Evolutionary conservation across 768 basidiomycete species (phyloP).

Genomic region (Russula emetica): DNA sequence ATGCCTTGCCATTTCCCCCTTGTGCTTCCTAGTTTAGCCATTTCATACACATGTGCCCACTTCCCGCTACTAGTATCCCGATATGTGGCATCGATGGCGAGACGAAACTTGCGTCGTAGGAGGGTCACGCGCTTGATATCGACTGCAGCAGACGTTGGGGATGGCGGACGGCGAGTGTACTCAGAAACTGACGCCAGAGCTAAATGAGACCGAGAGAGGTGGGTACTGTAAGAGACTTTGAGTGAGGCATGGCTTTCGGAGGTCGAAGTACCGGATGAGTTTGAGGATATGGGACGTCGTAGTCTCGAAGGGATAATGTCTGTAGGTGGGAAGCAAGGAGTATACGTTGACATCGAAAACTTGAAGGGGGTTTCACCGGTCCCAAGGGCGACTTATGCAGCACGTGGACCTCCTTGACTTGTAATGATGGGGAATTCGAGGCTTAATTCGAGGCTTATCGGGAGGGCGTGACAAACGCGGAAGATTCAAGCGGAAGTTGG

Average conservation of each 20-base stretch:
- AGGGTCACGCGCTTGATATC: constrained; percentile 1
- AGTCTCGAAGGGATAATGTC: not conserved
- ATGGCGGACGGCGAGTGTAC: constrained; percentile 9
- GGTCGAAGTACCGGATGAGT: not conserved
- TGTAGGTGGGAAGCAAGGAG: constrained; percentile 17
- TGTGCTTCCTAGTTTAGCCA: constrained; percentile 22
- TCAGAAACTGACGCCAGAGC: constrained; percentile 20
- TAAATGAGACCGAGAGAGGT: constrained; percentile 14
- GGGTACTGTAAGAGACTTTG: constrained; percentile 8
- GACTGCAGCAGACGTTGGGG: constrained; percentile 15
- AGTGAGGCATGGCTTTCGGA: not conserved
- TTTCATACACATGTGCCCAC: constrained; percentile 24
- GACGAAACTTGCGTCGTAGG: constrained; percentile 20
- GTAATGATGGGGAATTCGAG: too few species aligned
- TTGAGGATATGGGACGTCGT: not conserved
- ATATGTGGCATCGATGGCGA: constrained; percentile 12
- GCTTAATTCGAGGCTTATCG: too few species aligned
- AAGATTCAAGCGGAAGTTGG: not conserved
- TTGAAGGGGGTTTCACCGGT: not conserved
- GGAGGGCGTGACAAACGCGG: not conserved
- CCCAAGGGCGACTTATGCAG: not conserved
- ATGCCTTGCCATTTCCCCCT: constrained; percentile 24
- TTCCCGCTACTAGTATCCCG: constrained; percentile 22
- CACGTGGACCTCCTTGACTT: not conserved
- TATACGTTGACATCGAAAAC: constrained; percentile 14